Evolutionary conservation across 192 early-diverging fungal species (phyloP).

Genomic region (Linnemannia zychae): DNA sequence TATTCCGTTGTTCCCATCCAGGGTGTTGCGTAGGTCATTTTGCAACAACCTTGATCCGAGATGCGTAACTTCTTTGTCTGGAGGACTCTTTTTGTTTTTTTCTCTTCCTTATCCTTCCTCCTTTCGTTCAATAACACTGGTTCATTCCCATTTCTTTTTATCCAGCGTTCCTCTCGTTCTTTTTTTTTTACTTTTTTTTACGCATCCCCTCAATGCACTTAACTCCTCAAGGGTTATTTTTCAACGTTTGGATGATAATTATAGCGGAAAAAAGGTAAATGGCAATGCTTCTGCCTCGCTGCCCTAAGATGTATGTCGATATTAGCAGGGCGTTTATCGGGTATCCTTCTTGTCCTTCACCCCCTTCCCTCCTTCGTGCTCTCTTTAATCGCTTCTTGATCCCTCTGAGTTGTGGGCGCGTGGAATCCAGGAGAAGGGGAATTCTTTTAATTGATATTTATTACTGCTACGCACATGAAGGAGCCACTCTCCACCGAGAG

Average conservation of each 20-base stretch:
- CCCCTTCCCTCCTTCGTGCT: neutral
- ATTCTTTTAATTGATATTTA: neutral
- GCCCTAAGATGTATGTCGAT: neutral
- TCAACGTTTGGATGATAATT: neutral
- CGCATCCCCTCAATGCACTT: neutral
- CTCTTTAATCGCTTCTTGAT: neutral
- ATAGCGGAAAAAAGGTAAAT: neutral
- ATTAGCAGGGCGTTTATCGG: neutral
- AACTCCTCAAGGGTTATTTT: neutral
- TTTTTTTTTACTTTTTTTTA: neutral
- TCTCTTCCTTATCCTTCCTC: neutral
- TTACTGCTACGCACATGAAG: neutral
- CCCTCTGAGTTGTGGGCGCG: neutral
- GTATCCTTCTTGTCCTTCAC: neutral
- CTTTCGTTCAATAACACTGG: neutral
- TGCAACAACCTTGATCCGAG: neutral
- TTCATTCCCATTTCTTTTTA: too few species aligned
- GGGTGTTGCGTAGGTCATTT: neutral
- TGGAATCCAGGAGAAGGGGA: slow-evolving; percentile 5
- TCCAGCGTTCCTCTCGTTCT: neutral
- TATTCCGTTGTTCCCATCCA: neutral
- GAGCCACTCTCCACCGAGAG: neutral
- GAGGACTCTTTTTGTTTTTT: neutral
- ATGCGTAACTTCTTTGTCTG: neutral
- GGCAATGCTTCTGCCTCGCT: neutral